Percentiles rank a stretch among this genome's conserved stretches.
Evolutionary conservation across 768 basidiomycete species (phyloP).

Genomic region (Suillus subalutaceus): DNA sequence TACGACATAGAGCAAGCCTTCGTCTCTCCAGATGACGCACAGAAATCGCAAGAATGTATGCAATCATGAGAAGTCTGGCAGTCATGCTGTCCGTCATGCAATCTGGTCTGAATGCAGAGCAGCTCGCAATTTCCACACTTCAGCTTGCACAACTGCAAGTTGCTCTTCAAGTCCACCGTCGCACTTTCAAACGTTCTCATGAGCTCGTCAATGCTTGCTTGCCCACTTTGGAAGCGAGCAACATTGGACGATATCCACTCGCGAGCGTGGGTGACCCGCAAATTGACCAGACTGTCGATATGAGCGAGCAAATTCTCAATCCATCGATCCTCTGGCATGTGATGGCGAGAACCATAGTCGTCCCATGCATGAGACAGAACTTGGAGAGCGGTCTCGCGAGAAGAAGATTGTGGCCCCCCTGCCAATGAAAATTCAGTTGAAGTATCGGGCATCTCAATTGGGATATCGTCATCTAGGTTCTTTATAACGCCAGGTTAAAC

Average conservation of each 20-base stretch:
- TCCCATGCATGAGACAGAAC: constrained; percentile 35
- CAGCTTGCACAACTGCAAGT: constrained; percentile 1
- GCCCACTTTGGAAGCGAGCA: constrained; percentile 44
- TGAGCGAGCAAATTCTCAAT: constrained; percentile 37
- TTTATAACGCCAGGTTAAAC: constrained; percentile 20
- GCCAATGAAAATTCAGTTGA: constrained; percentile 38
- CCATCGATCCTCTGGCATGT: constrained; percentile 46
- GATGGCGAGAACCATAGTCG: constrained; percentile 33
- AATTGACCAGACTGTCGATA: constrained; percentile 42
- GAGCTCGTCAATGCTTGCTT: constrained; percentile 49
- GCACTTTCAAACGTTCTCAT: constrained; percentile 9
- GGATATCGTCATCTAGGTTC: constrained; percentile 56
- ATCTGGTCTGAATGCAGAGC: neutral
- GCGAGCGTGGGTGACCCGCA: constrained; percentile 49
- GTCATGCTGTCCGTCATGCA: neutral
- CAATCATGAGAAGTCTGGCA: neutral
- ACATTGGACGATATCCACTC: constrained; percentile 57
- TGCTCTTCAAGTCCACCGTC: neutral
- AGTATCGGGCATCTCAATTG: constrained; percentile 43
- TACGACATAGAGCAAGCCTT: constrained; percentile 51
- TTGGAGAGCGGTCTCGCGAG: constrained; percentile 20
- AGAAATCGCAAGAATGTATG: constrained; percentile 8
- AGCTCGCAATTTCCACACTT: neutral
- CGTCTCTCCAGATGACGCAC: constrained; percentile 33
- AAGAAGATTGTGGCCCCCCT: constrained; percentile 13